Evolutionary conservation across 169 alveolate species (phyloP).

Genomic region (Eimeria maxima): DNA sequence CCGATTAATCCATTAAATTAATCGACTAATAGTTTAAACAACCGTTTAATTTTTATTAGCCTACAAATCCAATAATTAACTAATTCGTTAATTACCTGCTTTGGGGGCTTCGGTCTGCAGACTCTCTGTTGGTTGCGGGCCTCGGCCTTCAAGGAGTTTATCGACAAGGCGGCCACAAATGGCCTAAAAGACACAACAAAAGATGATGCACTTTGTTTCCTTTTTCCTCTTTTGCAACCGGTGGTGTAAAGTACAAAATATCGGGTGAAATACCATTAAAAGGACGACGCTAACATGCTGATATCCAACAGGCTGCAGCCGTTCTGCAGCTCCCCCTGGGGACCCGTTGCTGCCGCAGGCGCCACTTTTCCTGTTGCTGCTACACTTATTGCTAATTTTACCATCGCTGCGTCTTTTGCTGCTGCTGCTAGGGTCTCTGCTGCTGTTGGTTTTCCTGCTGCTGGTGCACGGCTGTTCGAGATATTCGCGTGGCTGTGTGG

Average conservation of each 20-base stretch:
- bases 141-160: neutral
- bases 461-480: neutral
- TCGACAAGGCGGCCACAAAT: slow-evolving; percentile 32
- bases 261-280: no score
- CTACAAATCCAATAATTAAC: no score
- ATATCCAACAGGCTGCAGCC: neutral
- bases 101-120: neutral
- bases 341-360: no score
- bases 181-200: neutral
- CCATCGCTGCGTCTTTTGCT: neutral
- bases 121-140: neutral
- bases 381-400: neutral
- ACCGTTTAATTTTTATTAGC: neutral
- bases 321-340: slow-evolving; percentile 4
- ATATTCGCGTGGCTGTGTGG: neutral
- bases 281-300: neutral
- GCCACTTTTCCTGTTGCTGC: neutral
- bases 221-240: neutral
- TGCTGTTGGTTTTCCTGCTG: neutral
- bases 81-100: neutral
- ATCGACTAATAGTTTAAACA: neutral
- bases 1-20: neutral
- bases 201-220: neutral
- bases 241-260: no score
- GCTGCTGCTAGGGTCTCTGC: neutral